These are phyloP conservation scores for Collybia sp. DNA, from an alignment of 768 basidiomycete species.

Conservation along the genomic window DNA sequence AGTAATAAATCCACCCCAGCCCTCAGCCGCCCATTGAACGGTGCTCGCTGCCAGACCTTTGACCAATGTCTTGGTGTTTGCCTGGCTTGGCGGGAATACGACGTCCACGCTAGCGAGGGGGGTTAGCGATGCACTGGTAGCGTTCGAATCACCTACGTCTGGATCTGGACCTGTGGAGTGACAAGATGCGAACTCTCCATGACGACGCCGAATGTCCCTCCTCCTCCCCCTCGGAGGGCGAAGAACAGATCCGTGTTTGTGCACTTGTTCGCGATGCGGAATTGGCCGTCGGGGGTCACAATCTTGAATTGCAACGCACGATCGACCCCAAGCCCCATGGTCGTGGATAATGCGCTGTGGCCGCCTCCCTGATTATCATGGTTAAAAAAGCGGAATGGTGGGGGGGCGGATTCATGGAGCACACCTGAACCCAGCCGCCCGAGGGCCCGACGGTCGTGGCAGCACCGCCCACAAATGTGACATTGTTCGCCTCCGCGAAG, in stretches of 20 bases:
- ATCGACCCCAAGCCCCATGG: constrained; percentile 42
- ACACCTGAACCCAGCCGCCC: constrained; percentile 36
- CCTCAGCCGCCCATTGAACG: constrained; percentile 38
- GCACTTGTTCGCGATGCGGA: constrained; percentile 40
- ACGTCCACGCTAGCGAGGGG: constrained; percentile 17
- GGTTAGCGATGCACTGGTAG: too few relatives aligned
- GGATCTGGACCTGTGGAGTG: constrained; percentile 29
- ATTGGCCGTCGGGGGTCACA: constrained; percentile 47
- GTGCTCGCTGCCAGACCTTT: constrained; percentile 31
- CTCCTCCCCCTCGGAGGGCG: constrained; percentile 44
- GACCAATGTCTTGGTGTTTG: constrained; percentile 26
- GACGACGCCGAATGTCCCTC: constrained; percentile 43
- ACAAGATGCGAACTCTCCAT: constrained; percentile 31
- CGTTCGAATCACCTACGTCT: constrained; percentile 8
- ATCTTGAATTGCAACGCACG: constrained; percentile 45
- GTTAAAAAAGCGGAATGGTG: not conserved
- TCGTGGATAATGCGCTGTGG: constrained; percentile 37
- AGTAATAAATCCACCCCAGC: constrained; percentile 35
- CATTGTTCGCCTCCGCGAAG: constrained; percentile 38
- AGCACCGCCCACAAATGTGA: constrained; percentile 40
- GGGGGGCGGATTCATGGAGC: not conserved
- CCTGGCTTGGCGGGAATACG: constrained; percentile 20
- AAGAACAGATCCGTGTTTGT: constrained; percentile 51
- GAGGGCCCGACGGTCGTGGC: constrained; percentile 32
- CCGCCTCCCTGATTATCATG: constrained; percentile 29